Evolutionary conservation across 805 yeast species (phyloP).

Genomic region (Tetrapisispora phaffii): DNA sequence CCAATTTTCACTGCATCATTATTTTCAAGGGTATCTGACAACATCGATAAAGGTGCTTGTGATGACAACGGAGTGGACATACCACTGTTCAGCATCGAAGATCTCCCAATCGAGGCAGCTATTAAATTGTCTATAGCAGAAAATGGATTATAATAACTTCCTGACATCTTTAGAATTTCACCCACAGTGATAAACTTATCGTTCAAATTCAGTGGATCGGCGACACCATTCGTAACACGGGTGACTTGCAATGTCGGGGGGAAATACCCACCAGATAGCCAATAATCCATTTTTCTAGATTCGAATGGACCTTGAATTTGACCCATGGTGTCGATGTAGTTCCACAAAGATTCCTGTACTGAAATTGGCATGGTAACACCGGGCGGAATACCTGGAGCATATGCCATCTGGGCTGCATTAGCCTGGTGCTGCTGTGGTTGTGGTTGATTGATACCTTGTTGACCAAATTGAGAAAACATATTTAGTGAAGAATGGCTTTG

Average conservation of each 20-base stretch:
- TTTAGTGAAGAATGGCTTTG: background rate
- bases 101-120: background rate
- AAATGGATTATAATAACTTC: slow-evolving; percentile 20
- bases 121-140: slow-evolving; percentile 1
- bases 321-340: slow-evolving; percentile 61
- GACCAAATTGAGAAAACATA: background rate
- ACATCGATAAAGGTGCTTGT: background rate
- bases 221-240: slow-evolving; percentile 30
- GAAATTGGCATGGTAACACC: background rate
- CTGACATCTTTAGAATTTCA: slow-evolving; percentile 16
- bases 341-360: slow-evolving; percentile 50
- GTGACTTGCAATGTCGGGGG: slow-evolving; percentile 46
- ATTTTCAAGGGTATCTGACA: background rate
- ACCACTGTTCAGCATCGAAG: background rate
- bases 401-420: background rate
- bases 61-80: background rate
- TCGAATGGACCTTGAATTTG: slow-evolving; percentile 79
- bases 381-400: background rate
- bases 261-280: slow-evolving; percentile 62
- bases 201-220: slow-evolving; percentile 23
- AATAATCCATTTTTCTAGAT: slow-evolving; percentile 65
- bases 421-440: background rate
- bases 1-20: background rate
- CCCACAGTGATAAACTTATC: slow-evolving; percentile 20
- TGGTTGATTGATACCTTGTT: background rate